A percentile compares a stretch with the other conserved stretches of the same genome.
Evolutionary conservation across 768 basidiomycete genomes (phyloP).

Genomic region (Collybia nuda): DNA sequence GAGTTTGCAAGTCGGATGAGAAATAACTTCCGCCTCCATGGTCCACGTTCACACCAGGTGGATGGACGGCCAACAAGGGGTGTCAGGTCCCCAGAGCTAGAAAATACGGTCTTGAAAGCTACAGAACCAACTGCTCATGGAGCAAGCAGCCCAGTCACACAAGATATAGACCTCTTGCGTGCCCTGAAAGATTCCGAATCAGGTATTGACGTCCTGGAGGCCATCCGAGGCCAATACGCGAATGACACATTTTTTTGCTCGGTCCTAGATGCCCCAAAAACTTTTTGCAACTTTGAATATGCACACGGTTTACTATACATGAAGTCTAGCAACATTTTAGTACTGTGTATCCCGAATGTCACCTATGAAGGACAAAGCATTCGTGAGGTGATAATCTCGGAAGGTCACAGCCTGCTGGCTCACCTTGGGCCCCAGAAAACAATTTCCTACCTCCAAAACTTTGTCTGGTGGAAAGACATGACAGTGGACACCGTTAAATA

Average conservation of each 20-base stretch:
- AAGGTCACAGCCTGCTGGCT: conserved; percentile 36
- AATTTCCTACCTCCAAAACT: conserved; percentile 23
- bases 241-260: conserved; percentile 14
- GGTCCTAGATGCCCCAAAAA: conserved; percentile 8
- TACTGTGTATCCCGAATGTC: conserved; percentile 21
- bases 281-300: conserved; percentile 15
- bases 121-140: too few species aligned
- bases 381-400: conserved; percentile 28
- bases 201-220: conserved; percentile 4
- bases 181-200: neutral
- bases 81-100: conserved; percentile 3
- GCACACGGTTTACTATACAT: conserved; percentile 14
- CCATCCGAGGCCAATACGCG: conserved; percentile 8
- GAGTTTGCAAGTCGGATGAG: neutral
- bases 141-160: too few species aligned
- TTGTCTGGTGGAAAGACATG: conserved; percentile 39
- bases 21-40: conserved; percentile 1
- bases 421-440: conserved; percentile 35
- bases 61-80: conserved; percentile 27
- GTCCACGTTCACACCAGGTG: conserved; percentile 1
- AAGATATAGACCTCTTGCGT: neutral
- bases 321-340: neutral
- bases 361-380: conserved; percentile 10
- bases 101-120: too few species aligned
- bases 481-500: conserved; percentile 15